phyloP scores from a whole-genome alignment of 2,329 filamentous ascomycete genomes.

The Claviceps capensis region DNA sequence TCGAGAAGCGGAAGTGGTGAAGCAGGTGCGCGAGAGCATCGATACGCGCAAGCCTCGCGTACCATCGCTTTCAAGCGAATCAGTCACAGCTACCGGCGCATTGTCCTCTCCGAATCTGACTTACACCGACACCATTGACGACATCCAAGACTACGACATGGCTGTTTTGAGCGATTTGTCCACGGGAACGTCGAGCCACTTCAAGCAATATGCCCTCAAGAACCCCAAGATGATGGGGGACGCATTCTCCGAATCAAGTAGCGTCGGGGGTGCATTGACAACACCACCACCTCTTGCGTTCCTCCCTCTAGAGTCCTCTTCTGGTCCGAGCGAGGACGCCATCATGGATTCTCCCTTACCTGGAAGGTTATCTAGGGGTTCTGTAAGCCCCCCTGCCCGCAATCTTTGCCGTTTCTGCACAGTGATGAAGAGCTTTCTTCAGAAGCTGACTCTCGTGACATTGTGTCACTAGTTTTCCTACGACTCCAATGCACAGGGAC shows the following conservation, averaged over 20 bases:
- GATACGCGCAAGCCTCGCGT: constrained; percentile 41
- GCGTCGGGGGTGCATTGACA: constrained; percentile 32
- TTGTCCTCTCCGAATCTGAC: constrained; percentile 57
- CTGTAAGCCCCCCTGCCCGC: constrained; percentile 8
- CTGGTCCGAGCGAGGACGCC: constrained; percentile 54
- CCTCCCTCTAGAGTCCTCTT: constrained; percentile 44
- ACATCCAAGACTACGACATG: constrained; percentile 55
- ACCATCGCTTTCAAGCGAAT: constrained; percentile 24
- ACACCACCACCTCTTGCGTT: constrained; percentile 55
- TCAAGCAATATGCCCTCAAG: constrained; percentile 59
- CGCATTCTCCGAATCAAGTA: constrained; percentile 55
- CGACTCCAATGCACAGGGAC: constrained; percentile 29
- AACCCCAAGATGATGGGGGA: constrained; percentile 68
- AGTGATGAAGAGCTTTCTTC: not conserved
- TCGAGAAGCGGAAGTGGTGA: constrained; percentile 88
- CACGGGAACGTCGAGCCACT: constrained; percentile 45
- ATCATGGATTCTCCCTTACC: constrained; percentile 56
- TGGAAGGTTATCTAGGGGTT: constrained; percentile 21
- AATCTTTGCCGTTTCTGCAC: not conserved
- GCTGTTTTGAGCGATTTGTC: constrained; percentile 47
- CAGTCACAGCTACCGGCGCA: constrained; percentile 39
- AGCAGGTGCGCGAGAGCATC: constrained; percentile 86
- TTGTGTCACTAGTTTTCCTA: constrained; percentile 8
- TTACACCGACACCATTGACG: constrained; percentile 51
- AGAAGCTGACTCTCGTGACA: not conserved